Base-by-base conservation (phyloP, 306 rosid genomes). In the Glycyrrhiza uralensis region DNA sequence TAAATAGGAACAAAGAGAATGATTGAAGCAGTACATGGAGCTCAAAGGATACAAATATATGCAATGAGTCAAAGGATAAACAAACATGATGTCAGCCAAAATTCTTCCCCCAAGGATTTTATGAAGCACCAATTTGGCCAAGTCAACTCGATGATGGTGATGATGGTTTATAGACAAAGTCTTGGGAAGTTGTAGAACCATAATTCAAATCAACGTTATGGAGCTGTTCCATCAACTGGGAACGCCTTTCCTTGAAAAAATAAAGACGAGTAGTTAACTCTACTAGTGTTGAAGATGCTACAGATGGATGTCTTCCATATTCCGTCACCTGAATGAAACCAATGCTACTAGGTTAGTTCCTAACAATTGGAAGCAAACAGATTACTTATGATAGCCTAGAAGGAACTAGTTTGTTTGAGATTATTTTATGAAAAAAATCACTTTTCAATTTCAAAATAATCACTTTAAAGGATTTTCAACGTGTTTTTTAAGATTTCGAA, bases 161-260 rank as follows among this genome's bases (percentile, higher is more conserved):
- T 0, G 96, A 76, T 11, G 96, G 93, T 84, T 89, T 95, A 80
- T 82, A 91, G 74, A 83, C 80, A 56, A 87, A 79, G 78, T 88
- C 96, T 85, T 85, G 93, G 18, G 93, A 77, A 75, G 90, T 81
- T 12, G 96, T 72, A 29, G 92, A 79, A 51, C 97, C 96, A 29
- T 91, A 95, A 77, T 88, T 91, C 77, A 92, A 84, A 80, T 95
- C 99, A 11, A 95, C 97, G 85, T 91, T 91, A 82, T 95, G 99
- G 63, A 95, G 99, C 77, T 95, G 99, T 69, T 95, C 99, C 96
- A 95, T 91, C 78, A 95, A 80, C 86, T 95, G 96, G 0, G 96
- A 91, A 41, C 99, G 99, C 63, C 99, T 83, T 82, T 95, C 99
- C 89, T 95, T 95, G 93, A 95, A 95, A 85, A 91, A 95, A 85